Evolutionary conservation across 768 basidiomycete species (phyloP).

Genomic region (Panaeolus papilionaceus): DNA sequence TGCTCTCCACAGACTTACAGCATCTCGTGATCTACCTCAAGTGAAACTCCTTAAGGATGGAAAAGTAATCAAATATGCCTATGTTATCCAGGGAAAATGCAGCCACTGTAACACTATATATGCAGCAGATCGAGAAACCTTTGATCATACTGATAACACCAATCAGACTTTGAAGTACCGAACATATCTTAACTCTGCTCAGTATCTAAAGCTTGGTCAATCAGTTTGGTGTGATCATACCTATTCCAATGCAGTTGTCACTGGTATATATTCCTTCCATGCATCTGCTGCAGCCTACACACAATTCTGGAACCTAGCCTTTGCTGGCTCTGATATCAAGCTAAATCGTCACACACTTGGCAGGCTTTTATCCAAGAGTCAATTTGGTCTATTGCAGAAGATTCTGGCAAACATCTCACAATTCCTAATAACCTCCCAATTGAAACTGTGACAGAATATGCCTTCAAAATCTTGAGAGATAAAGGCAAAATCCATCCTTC

Average conservation of each 20-base stretch:
- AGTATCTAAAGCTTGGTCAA: slow-evolving; percentile 26
- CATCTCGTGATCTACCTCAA: slow-evolving; percentile 15
- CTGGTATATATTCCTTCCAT: slow-evolving; percentile 31
- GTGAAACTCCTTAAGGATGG: slow-evolving; percentile 19
- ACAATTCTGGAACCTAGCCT: slow-evolving; percentile 27
- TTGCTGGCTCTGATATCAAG: background rate
- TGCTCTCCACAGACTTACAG: slow-evolving; percentile 22
- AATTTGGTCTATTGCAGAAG: slow-evolving; percentile 3
- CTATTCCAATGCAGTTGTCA: slow-evolving; percentile 26
- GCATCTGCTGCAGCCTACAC: slow-evolving; percentile 28
- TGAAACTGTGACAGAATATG: slow-evolving; percentile 15
- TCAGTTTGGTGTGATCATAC: slow-evolving; percentile 24
- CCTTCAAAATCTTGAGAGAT: slow-evolving; percentile 20
- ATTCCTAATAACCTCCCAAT: slow-evolving; percentile 3
- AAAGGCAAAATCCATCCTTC: slow-evolving; percentile 17
- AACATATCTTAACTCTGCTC: slow-evolving; percentile 23
- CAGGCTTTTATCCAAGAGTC: slow-evolving; percentile 28
- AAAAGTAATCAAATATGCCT: slow-evolving; percentile 15
- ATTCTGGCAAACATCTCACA: background rate
- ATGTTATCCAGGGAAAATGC: no score
- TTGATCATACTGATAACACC: no score
- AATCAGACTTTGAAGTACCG: no score
- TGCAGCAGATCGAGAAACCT: no score
- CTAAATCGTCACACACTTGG: slow-evolving; percentile 22
- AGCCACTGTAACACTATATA: no score